Evolutionary conservation across 352 stramenopile species (phyloP).

Genomic region (Pythium guiyangense): DNA sequence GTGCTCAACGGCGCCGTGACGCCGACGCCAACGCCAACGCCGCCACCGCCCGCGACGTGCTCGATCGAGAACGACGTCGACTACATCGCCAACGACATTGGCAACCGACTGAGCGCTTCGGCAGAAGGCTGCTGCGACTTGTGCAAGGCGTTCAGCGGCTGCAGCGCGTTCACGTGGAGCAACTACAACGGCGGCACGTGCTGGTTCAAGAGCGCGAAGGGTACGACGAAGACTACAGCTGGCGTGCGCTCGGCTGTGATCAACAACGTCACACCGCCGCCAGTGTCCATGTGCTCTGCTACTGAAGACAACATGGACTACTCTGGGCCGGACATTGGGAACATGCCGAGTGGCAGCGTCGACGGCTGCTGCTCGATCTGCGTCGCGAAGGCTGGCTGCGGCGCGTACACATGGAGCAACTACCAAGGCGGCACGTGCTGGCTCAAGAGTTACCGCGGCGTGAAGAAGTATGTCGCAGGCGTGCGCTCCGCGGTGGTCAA

Average conservation of each 20-base stretch:
- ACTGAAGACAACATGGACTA: slow-evolving; percentile 4
- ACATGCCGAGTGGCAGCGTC: slow-evolving; percentile 1
- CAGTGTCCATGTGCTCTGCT: background rate
- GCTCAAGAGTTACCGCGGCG: no score
- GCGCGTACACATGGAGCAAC: slow-evolving; percentile 43
- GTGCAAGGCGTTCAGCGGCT: slow-evolving; percentile 14
- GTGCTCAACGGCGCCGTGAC: background rate
- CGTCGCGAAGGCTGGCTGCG: slow-evolving; percentile 1
- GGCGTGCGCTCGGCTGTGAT: no score
- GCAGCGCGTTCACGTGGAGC: slow-evolving; percentile 42
- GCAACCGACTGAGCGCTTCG: background rate
- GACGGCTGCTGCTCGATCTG: slow-evolving; percentile 16
- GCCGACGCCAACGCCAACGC: slow-evolving; percentile 2
- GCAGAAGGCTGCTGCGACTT: slow-evolving; percentile 14
- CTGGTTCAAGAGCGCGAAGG: slow-evolving; percentile 54
- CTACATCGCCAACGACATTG: slow-evolving; percentile 18
- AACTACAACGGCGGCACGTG: slow-evolving; percentile 41
- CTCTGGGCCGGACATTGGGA: slow-evolving; percentile 12
- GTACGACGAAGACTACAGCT: no score
- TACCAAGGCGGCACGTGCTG: no score
- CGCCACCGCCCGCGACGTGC: slow-evolving; percentile 11
- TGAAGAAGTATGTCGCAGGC: no score
- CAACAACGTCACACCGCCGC: no score
- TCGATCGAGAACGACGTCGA: slow-evolving; percentile 25
- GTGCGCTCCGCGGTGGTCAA: no score